Evolutionary conservation across 768 basidiomycete genomes (phyloP).

Genomic region (Chalciporus piperatus): DNA sequence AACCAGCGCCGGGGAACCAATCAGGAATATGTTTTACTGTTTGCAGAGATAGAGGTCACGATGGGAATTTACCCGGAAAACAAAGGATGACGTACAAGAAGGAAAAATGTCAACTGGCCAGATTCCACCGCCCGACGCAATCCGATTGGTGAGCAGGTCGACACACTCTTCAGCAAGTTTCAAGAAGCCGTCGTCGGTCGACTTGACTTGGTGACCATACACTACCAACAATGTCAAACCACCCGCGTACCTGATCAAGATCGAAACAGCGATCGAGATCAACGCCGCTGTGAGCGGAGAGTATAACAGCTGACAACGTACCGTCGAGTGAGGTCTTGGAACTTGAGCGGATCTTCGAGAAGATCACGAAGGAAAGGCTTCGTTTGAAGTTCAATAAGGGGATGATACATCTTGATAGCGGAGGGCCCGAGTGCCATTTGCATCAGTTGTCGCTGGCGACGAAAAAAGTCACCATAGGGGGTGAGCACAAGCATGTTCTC

Average conservation of each 20-base stretch:
- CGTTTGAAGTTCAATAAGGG: slow-evolving; percentile 55
- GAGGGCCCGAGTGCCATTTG: slow-evolving; percentile 57
- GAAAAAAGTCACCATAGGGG: slow-evolving; percentile 58
- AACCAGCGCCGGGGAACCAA: slow-evolving; percentile 69
- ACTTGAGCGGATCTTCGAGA: slow-evolving; percentile 39
- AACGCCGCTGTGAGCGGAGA: background rate
- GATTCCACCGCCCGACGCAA: slow-evolving; percentile 42
- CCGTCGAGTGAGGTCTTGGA: slow-evolving; percentile 36
- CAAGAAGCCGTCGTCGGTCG: slow-evolving; percentile 40
- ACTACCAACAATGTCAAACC: slow-evolving; percentile 54
- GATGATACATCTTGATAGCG: slow-evolving; percentile 54
- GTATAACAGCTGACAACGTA: slow-evolving; percentile 6
- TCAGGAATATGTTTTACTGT: slow-evolving; percentile 53
- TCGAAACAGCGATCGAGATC: slow-evolving; percentile 14
- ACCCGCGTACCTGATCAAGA: slow-evolving; percentile 44
- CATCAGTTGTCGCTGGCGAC: slow-evolving; percentile 65
- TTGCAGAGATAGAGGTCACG: too few species aligned
- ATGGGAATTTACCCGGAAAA: background rate
- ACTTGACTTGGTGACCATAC: slow-evolving; percentile 54
- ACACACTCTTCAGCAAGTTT: slow-evolving; percentile 43
- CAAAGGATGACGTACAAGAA: slow-evolving; percentile 22
- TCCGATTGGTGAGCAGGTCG: slow-evolving; percentile 40
- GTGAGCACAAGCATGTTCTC: slow-evolving; percentile 74
- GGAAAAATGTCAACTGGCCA: slow-evolving; percentile 43
- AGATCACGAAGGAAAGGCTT: slow-evolving; percentile 55